Base-by-base conservation (phyloP, 2,329 filamentous ascomycete species). In the Ustilaginoidea virens region DNA sequence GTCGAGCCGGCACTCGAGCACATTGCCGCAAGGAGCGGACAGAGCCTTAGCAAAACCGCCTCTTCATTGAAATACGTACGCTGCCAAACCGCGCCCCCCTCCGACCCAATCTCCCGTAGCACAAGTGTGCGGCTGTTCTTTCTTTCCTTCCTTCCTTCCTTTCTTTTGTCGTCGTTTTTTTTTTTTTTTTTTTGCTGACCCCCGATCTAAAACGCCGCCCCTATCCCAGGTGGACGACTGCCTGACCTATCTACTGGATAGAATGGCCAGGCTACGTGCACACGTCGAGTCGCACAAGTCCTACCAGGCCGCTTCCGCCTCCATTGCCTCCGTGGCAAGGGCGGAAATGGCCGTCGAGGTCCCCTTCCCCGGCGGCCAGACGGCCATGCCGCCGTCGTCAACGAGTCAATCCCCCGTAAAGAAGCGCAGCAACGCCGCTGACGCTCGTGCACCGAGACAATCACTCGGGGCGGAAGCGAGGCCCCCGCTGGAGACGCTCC, bases 1-100 rank as follows among this genome's bases (percentile, higher is more conserved):
- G 57, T 77, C 5, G 64, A 70, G 34, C 75, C 76, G 0, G 69
- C 75, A 1, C 50, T 69, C 5, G 51, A 53, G 31, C 51, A 56
- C 1, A 45, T 64, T 4, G 49, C 60, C 5, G 47, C 53, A 3
- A 58, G 52, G 31, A 60, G 56, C 28, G 55, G 57, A 1, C 52
- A 60, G 21, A 57, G 51, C 14, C 37, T 62, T n/a, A 48, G 47
- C 7, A 56, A 58, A 19, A 60, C 66, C 1, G 51, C 55, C 0
- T 52, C 54, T 5, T 64, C 66, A 3, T 40, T 69, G 2, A 45
- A 53, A 40, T 73, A 73, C 37, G 67, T 71, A 44, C 19, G 62
- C n/a, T n/a, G n/a, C n/a, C n/a, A n/a, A n/a, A n/a, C n/a, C n/a
- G n/a, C n/a, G n/a, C n/a, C n/a, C n/a, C n/a, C n/a, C n/a, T n/a